Evolutionary conservation across 2,329 filamentous ascomycete species (phyloP).

Genomic region (Colletotrichum sp.): DNA sequence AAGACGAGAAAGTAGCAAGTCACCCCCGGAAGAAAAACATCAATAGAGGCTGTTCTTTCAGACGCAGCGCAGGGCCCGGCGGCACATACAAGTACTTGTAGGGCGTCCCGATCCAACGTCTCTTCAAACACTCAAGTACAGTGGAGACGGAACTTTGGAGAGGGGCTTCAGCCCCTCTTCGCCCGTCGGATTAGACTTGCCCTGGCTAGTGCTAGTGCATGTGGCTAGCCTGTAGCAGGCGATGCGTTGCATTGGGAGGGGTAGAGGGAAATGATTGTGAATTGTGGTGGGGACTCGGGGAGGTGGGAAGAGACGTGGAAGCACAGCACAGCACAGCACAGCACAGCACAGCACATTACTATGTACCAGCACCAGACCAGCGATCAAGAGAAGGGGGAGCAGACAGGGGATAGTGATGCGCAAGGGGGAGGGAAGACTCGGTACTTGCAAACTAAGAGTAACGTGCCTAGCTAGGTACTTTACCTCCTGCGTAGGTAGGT

Average conservation of each 20-base stretch:
- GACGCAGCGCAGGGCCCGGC: too few relatives aligned
- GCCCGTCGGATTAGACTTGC: background rate
- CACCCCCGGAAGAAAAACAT: too few relatives aligned
- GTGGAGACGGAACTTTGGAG: background rate
- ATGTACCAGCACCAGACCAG: background rate
- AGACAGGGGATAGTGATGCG: background rate
- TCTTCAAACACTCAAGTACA: background rate
- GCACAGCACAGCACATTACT: background rate
- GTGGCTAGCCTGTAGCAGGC: slow-evolving; percentile 8
- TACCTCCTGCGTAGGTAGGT: too few relatives aligned
- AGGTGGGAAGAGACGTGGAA: background rate
- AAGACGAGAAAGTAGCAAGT: background rate
- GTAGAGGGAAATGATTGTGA: background rate
- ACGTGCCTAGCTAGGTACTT: background rate
- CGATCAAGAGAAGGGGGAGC: background rate
- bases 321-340: background rate
- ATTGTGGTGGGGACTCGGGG: background rate
- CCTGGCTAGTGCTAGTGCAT: background rate
- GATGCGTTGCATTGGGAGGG: slow-evolving; percentile 8
- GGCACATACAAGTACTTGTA: background rate
- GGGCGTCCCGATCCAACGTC: background rate
- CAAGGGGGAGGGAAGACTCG: background rate
- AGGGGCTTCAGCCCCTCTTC: background rate
- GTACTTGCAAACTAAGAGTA: background rate
- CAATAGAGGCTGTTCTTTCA: too few relatives aligned